phyloP scores from a whole-genome alignment of 2,329 filamentous ascomycete species.

The Curvularia spicifera region DNA sequence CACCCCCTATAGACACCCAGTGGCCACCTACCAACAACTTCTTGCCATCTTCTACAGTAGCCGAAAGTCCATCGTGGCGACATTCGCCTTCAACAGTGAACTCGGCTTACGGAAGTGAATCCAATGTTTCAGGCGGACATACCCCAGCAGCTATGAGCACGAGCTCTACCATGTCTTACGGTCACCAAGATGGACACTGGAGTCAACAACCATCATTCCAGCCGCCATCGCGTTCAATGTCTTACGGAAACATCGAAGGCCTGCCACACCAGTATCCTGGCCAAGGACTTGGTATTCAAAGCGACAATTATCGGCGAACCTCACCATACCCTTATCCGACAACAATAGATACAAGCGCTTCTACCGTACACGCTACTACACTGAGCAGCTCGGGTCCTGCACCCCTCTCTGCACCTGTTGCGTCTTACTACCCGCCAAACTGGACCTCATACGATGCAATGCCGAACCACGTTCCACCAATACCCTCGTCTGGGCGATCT shows the following conservation, averaged over 20 bases:
- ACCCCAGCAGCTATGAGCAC: constrained; percentile 46
- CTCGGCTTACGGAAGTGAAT: constrained; percentile 46
- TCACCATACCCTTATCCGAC: constrained; percentile 45
- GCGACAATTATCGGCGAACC: constrained; percentile 42
- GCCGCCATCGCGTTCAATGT: constrained; percentile 48
- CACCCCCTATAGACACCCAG: constrained; percentile 46
- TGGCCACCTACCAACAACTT: constrained; percentile 43
- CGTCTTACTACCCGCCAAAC: constrained; percentile 39
- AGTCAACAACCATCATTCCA: constrained; percentile 36
- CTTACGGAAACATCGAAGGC: constrained; percentile 50
- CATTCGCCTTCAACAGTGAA: constrained; percentile 45
- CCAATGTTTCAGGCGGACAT: constrained; percentile 44
- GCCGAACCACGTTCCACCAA: constrained; percentile 34
- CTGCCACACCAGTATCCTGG: constrained; percentile 42
- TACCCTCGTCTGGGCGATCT: constrained; percentile 39
- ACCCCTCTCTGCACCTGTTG: constrained; percentile 46
- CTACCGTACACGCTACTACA: constrained; percentile 34
- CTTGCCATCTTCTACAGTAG: constrained; percentile 45
- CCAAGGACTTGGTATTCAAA: constrained; percentile 41
- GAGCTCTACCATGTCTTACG: constrained; percentile 47
- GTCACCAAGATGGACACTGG: constrained; percentile 43
- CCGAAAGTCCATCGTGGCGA: constrained; percentile 47
- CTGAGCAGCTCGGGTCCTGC: constrained; percentile 35
- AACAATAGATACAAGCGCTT: constrained; percentile 42
- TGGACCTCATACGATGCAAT: constrained; percentile 42